Conservation (phyloP, 1,139 yeast species). For the Hemisphaericaspora xylanilytica region DNA sequence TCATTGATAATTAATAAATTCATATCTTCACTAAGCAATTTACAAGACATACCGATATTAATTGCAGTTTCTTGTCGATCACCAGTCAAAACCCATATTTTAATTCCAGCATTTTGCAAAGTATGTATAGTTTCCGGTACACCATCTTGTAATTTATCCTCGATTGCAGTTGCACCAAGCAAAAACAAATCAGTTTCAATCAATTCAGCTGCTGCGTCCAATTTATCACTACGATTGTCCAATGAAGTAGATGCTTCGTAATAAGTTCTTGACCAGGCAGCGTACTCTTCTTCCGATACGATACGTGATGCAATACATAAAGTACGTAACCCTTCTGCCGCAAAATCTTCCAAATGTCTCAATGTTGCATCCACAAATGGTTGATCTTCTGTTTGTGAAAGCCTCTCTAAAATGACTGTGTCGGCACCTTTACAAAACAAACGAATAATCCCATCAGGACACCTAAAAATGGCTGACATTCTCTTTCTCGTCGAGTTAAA, state of each 20-base stretch:
- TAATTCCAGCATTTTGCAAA: slow-evolving; percentile 93
- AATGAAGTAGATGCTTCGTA: slow-evolving; percentile 82
- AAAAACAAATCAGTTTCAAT: slow-evolving; percentile 79
- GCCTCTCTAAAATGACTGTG: slow-evolving; percentile 86
- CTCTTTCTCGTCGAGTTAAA: slow-evolving; percentile 96
- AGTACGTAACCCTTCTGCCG: slow-evolving; percentile 93
- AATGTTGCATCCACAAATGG: slow-evolving; percentile 81
- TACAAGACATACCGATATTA: slow-evolving; percentile 97
- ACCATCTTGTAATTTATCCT: slow-evolving; percentile 95
- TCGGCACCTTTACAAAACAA: slow-evolving; percentile 97
- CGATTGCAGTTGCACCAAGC: slow-evolving; percentile 97
- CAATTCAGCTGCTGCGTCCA: slow-evolving; percentile 69
- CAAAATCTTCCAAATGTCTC: slow-evolving; percentile 92
- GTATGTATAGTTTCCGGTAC: slow-evolving; percentile 97
- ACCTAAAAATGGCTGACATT: slow-evolving; percentile 92
- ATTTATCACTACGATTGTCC: slow-evolving; percentile 66
- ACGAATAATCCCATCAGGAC: slow-evolving; percentile 91
- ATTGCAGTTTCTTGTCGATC: slow-evolving; percentile 99
- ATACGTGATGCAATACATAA: slow-evolving; percentile 88
- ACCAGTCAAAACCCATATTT: slow-evolving; percentile 97
- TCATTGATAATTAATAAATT: slow-evolving; percentile 86
- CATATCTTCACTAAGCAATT: slow-evolving; percentile 93
- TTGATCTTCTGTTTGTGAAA: slow-evolving; percentile 60
- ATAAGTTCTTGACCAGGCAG: slow-evolving; percentile 59
- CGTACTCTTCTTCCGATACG: slow-evolving; percentile 75